Conservation (phyloP, 257 asterid genomes). For the Solanum gracilifrons region DNA sequence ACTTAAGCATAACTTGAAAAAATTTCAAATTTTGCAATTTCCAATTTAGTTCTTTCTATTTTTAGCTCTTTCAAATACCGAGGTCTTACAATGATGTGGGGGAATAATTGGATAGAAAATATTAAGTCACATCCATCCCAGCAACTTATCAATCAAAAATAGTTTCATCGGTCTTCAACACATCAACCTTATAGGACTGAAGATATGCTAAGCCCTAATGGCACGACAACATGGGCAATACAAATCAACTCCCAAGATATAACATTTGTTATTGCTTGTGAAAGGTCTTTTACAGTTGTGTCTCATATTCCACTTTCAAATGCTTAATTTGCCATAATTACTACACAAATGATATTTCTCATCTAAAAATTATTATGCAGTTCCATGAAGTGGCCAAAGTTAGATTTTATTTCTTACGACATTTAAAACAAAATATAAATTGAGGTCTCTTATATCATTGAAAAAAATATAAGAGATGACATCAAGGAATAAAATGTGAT, state of each 20-base stretch:
- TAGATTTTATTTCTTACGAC: too few species aligned
- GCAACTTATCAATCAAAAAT: conserved; percentile 14
- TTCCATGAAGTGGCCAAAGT: background rate
- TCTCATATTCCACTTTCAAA: background rate
- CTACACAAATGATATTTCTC: background rate
- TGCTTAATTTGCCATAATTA: background rate
- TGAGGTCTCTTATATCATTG: too few species aligned
- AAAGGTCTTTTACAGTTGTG: background rate
- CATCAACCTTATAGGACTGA: background rate
- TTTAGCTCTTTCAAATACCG: too few species aligned
- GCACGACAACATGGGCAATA: background rate
- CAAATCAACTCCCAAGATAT: background rate
- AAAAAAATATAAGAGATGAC: too few species aligned
- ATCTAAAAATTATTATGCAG: too few species aligned
- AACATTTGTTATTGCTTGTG: background rate
- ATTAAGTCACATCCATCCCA: conserved; percentile 3
- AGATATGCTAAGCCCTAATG: background rate
- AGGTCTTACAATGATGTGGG: too few species aligned
- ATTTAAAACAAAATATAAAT: background rate
- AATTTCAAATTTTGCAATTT: too few species aligned
- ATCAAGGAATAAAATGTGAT: too few species aligned
- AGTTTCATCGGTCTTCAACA: conserved; percentile 5
- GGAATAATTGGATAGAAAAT: background rate
- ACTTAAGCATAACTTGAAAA: too few species aligned
- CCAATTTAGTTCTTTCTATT: too few species aligned